Percentiles rank a stretch among this genome's conserved stretches.
Conservation (phyloP, 345 rosid genomes). For the Eucalyptus leucophloia region DNA sequence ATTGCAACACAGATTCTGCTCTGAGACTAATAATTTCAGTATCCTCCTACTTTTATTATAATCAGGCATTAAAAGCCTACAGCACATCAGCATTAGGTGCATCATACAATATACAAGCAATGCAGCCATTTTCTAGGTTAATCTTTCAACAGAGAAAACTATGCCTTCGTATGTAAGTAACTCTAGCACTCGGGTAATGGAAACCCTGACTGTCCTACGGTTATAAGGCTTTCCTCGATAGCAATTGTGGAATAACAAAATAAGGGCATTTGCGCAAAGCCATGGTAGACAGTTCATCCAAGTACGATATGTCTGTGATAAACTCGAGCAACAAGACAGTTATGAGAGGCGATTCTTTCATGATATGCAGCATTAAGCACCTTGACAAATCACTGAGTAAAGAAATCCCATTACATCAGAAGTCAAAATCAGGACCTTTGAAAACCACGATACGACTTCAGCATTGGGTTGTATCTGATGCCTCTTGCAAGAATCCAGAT, state of each 20-base stretch:
- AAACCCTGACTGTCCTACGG: background rate
- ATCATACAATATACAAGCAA: background rate
- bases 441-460: constrained; percentile 21
- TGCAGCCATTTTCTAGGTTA: background rate
- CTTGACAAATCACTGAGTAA: background rate
- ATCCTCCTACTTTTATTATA: background rate
- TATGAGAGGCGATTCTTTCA: background rate
- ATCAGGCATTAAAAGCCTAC: background rate
- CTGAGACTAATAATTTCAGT: background rate
- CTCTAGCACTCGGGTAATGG: background rate
- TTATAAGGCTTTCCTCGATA: background rate
- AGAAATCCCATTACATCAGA: background rate
- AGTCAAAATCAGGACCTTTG: constrained; percentile 10
- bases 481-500: constrained; percentile 25
- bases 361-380: background rate
- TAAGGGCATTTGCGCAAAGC: background rate
- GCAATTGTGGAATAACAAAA: background rate
- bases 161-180: background rate
- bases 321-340: background rate
- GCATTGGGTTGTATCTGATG: constrained; percentile 18
- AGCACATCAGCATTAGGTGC: background rate
- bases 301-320: background rate
- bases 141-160: background rate
- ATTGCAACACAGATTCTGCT: background rate
- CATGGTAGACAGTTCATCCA: background rate